Evolutionary conservation across 2,329 filamentous ascomycete species (phyloP).

Genomic region (Alternaria angustiovoidea): DNA sequence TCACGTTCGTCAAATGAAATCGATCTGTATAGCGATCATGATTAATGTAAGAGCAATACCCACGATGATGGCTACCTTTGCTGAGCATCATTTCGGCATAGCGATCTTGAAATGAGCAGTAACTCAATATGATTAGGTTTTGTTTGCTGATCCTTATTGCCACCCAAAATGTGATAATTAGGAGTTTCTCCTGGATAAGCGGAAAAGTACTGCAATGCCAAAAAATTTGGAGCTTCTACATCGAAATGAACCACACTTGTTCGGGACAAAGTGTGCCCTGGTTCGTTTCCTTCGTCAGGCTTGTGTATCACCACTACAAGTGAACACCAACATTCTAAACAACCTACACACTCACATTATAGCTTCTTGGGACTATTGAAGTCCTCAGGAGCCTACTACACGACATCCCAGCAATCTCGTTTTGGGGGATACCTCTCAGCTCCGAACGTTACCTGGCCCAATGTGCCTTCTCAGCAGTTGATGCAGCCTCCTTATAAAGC

Average conservation of each 20-base stretch:
- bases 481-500: background rate
- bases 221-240: too few species aligned
- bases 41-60: background rate
- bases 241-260: too few species aligned
- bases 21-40: conserved; percentile 22
- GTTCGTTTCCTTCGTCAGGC: background rate
- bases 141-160: background rate
- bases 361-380: background rate
- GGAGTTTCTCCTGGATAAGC: too few species aligned
- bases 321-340: background rate
- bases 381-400: background rate
- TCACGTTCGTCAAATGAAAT: conserved; percentile 25
- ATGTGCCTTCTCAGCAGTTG: background rate
- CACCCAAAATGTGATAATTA: too few species aligned
- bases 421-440: background rate
- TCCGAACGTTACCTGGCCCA: background rate
- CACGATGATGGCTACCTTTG: background rate
- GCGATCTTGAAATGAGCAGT: background rate
- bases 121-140: background rate
- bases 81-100: background rate
- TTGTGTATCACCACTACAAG: background rate
- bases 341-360: background rate
- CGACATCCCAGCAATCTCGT: background rate
- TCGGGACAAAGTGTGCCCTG: background rate
- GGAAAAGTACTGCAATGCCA: too few species aligned